These are phyloP conservation scores for Boletus holoroseus DNA, from an alignment of 1,284 basidiomycete genomes.

Conservation along the genomic window DNA sequence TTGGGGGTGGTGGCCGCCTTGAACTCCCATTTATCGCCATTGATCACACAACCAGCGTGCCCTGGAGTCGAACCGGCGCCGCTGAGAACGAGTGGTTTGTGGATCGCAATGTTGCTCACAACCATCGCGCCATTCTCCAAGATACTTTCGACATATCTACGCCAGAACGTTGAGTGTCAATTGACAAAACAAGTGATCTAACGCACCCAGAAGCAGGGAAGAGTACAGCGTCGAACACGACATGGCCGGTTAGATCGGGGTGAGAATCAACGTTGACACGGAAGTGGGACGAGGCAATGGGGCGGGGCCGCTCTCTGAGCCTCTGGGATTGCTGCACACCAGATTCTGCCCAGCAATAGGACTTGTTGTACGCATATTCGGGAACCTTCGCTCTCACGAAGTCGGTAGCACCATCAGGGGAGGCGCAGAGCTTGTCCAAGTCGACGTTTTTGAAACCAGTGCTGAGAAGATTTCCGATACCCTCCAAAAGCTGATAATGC, in stretches of 20 bases:
- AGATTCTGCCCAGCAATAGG: conserved; percentile 25
- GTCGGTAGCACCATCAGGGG: conserved; percentile 15
- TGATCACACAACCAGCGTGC: conserved; percentile 27
- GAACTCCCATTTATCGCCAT: conserved; percentile 28
- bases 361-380: conserved; percentile 18
- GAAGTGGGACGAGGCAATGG: conserved; percentile 24
- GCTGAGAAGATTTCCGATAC: conserved; percentile 26
- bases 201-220: conserved; percentile 31
- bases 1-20: conserved; percentile 24
- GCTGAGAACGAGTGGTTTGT: conserved; percentile 27
- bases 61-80: conserved; percentile 16
- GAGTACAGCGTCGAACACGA: conserved; percentile 28
- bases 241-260: conserved; percentile 27
- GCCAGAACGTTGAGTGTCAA: not conserved
- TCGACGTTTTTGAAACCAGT: conserved; percentile 28
- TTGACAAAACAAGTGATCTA: not conserved
- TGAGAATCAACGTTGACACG: conserved; percentile 27
- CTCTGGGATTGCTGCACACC: conserved; percentile 17
- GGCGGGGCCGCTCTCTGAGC: conserved; percentile 23
- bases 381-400: conserved; percentile 17
- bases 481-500: conserved; percentile 29
- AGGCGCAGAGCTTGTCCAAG: conserved; percentile 22
- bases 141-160: conserved; percentile 29
- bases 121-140: conserved; percentile 33
- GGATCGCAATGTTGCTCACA: conserved; percentile 21